Percentiles rank a stretch among this genome's conserved stretches.
These are phyloP conservation scores for Dactylella cylindrospora DNA, from an alignment of 2,329 filamentous ascomycete genomes.

Conservation along the genomic window DNA sequence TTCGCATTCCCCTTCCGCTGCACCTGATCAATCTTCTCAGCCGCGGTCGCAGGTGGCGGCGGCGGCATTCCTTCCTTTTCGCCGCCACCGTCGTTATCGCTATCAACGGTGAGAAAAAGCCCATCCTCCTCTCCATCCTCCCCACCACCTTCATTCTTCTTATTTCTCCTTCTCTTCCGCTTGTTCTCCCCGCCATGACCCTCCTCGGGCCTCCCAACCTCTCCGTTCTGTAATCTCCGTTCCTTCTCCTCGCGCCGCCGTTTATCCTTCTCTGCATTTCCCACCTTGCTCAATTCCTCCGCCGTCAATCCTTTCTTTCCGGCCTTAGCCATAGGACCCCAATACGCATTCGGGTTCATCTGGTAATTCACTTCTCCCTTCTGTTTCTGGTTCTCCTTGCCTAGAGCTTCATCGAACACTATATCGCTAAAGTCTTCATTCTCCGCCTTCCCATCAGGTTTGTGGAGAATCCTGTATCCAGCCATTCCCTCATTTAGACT, in stretches of 20 bases:
- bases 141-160: background rate
- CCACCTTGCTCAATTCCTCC: slow-evolving; percentile 25
- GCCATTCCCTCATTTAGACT: slow-evolving; percentile 70
- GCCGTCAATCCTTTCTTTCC: slow-evolving; percentile 33
- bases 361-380: slow-evolving; percentile 78
- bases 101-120: too few species aligned
- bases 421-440: slow-evolving; percentile 58
- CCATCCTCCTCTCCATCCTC: background rate
- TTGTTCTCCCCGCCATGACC: background rate
- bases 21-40: slow-evolving; percentile 5
- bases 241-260: slow-evolving; percentile 30
- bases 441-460: slow-evolving; percentile 51
- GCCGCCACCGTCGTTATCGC: too few species aligned
- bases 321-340: slow-evolving; percentile 73
- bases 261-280: slow-evolving; percentile 39
- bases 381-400: slow-evolving; percentile 66
- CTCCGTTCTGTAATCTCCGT: background rate
- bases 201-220: background rate
- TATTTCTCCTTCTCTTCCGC: background rate
- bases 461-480: slow-evolving; percentile 64
- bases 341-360: slow-evolving; percentile 84
- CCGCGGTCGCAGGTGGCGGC: slow-evolving; percentile 2
- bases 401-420: slow-evolving; percentile 78
- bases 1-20: background rate
- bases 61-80: background rate